Percentiles rank a stretch among this genome's conserved stretches.
Evolutionary conservation across 345 rosid genomes (phyloP).

Genomic region (Sonneratia caseolaris): DNA sequence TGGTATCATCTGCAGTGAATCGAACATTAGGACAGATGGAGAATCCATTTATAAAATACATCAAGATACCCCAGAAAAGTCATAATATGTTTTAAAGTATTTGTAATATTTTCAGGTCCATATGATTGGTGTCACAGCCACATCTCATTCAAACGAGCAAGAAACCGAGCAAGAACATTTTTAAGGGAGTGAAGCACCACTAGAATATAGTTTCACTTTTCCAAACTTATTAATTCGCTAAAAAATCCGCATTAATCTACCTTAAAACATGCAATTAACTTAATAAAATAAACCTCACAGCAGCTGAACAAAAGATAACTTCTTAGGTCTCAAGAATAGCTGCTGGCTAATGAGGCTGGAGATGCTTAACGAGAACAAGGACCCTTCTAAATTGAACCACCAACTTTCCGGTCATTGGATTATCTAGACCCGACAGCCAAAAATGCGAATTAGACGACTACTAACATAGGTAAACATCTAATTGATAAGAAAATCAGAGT

Average conservation of each 20-base stretch:
- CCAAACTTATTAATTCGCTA: not conserved
- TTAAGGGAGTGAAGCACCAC: not conserved
- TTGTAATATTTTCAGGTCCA: not conserved
- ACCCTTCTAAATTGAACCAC: not conserved
- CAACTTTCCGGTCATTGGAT: not conserved
- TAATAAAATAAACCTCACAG: not conserved
- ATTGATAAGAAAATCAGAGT: too few species aligned
- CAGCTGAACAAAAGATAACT: not conserved
- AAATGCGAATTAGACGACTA: not conserved
- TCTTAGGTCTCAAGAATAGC: not conserved
- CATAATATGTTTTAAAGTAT: not conserved
- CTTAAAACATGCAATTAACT: not conserved
- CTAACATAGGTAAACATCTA: not conserved
- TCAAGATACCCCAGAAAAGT: not conserved
- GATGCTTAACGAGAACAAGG: not conserved
- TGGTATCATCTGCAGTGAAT: constrained; percentile 69
- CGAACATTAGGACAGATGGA: not conserved
- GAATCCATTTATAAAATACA: not conserved
- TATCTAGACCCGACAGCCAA: not conserved
- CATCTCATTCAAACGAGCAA: not conserved
- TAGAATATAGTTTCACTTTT: not conserved
- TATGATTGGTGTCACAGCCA: not conserved
- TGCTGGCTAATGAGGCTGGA: not conserved
- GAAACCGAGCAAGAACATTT: not conserved
- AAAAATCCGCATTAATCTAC: not conserved